phyloP scores from a whole-genome alignment of 1,284 basidiomycete species.

The Rhodotorula sp. region DNA sequence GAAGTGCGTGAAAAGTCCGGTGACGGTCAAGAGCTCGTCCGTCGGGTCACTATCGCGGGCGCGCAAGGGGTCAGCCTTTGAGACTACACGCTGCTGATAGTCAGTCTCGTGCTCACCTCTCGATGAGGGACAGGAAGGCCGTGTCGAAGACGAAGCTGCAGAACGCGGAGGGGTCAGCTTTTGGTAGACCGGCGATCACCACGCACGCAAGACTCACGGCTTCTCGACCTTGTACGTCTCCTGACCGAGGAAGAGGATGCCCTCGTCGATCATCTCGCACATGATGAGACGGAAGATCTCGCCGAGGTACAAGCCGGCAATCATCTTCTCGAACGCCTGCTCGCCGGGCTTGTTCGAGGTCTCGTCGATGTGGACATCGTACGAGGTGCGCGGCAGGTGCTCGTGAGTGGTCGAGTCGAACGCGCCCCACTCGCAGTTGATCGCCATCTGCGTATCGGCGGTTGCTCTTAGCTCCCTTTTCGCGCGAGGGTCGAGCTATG shows the following conservation, averaged over 20 bases:
- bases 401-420: conserved; percentile 96
- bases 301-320: conserved; percentile 94
- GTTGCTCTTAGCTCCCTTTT: conserved; percentile 46
- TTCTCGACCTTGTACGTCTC: conserved; percentile 53
- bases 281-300: conserved; percentile 92
- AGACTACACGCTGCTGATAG: background rate
- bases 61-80: background rate
- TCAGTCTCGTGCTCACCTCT: conserved; percentile 59
- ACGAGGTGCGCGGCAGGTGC: conserved; percentile 81
- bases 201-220: conserved; percentile 33
- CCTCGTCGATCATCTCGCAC: conserved; percentile 93
- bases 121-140: conserved; percentile 94
- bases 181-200: background rate
- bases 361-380: conserved; percentile 88
- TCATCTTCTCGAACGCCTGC: conserved; percentile 96
- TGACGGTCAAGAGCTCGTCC: conserved; percentile 94
- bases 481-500: background rate
- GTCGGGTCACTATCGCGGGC: conserved; percentile 71
- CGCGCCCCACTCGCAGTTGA: conserved; percentile 97
- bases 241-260: conserved; percentile 94
- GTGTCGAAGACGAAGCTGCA: conserved; percentile 70
- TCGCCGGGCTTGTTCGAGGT: conserved; percentile 94
- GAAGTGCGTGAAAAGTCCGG: conserved; percentile 95
- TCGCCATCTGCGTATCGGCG: conserved; percentile 68
- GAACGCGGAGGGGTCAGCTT: background rate